These are phyloP conservation scores for Moesziomyces globuligerus DNA, from an alignment of 1,284 basidiomycete species.

Conservation along the genomic window DNA sequence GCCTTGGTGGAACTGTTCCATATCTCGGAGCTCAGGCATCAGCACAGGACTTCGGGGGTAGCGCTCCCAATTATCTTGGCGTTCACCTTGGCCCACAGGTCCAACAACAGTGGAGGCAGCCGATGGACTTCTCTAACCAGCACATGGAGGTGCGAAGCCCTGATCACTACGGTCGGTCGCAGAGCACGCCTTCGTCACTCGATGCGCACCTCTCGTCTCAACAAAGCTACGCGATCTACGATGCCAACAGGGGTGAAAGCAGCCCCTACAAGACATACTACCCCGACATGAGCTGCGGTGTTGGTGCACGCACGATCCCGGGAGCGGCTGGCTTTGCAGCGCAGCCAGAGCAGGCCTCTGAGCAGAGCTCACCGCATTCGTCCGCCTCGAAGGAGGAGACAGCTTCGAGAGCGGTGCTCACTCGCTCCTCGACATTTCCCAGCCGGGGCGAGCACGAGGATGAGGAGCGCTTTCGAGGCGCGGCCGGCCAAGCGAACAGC, in stretches of 20 bases:
- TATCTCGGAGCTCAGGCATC: not conserved
- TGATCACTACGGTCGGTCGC: constrained; percentile 9
- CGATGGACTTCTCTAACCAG: not conserved
- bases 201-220: not conserved
- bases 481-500: not conserved
- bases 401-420: not conserved
- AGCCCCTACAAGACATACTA: not conserved
- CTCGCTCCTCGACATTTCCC: constrained; percentile 11
- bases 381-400: not conserved
- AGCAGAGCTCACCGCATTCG: not conserved
- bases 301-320: not conserved
- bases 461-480: not conserved
- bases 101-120: constrained; percentile 17
- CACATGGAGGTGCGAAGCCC: not conserved
- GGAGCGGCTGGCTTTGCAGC: not conserved
- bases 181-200: not conserved
- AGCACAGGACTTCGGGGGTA: not conserved
- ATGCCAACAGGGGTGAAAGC: not conserved
- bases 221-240: not conserved
- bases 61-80: constrained; percentile 18
- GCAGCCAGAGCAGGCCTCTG: not conserved
- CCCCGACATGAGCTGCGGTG: not conserved
- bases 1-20: not conserved
- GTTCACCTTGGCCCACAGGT: constrained; percentile 10
- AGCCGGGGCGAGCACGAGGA: constrained; percentile 3